A percentile compares a stretch with the other conserved stretches of the same genome.
These are phyloP conservation scores for Aspergillus candidus DNA, from an alignment of 2,329 filamentous ascomycete species.

Conservation along the genomic window DNA sequence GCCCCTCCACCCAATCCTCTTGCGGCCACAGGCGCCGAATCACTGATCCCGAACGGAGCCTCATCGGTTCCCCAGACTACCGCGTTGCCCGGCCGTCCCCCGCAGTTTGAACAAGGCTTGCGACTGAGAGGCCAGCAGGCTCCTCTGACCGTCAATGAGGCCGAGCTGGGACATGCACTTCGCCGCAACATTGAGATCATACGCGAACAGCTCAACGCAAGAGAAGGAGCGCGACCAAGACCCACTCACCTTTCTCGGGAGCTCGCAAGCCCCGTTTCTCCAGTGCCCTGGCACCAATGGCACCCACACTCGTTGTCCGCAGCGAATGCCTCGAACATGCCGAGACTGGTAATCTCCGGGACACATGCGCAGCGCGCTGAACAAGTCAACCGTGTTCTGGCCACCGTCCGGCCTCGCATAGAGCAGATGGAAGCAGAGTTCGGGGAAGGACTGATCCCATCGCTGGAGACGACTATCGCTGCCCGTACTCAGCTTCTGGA, in stretches of 20 bases:
- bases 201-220: conserved; percentile 17
- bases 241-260: too few relatives aligned
- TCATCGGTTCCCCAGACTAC: too few relatives aligned
- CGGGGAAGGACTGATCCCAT: conserved; percentile 21
- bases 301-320: too few relatives aligned
- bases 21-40: neutral
- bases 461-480: conserved; percentile 25
- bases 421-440: conserved; percentile 25
- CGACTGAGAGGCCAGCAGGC: conserved; percentile 10
- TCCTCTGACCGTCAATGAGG: conserved; percentile 7
- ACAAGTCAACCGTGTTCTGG: conserved; percentile 3
- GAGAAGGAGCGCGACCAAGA: conserved; percentile 5
- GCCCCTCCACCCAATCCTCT: conserved; percentile 15
- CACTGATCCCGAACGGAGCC: too few relatives aligned
- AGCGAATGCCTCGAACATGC: too few relatives aligned
- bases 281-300: too few relatives aligned
- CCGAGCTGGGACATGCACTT: conserved; percentile 16
- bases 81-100: neutral
- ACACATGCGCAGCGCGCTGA: too few relatives aligned
- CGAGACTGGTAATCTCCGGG: too few relatives aligned
- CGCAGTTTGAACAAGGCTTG: conserved; percentile 5
- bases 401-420: conserved; percentile 20
- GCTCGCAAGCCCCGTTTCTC: too few relatives aligned
- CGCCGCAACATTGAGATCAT: conserved; percentile 18
- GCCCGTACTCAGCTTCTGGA: conserved; percentile 27